Evolutionary conservation across 139 green algal genomes (phyloP).

Genomic region (Choricystis sp.): DNA sequence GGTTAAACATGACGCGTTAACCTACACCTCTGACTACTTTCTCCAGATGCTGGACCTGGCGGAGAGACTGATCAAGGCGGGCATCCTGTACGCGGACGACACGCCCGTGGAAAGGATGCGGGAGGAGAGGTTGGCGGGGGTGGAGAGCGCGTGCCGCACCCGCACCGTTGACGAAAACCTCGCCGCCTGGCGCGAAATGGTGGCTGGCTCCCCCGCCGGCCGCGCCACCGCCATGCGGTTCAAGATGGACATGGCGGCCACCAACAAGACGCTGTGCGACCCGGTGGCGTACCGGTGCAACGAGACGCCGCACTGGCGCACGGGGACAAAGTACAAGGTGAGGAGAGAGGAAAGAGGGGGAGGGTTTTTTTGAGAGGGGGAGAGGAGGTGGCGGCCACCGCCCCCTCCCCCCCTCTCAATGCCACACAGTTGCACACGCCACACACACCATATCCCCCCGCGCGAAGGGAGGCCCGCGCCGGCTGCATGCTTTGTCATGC

Average conservation of each 20-base stretch:
- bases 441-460: neutral
- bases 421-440: no score
- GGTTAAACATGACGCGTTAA: constrained; percentile 48
- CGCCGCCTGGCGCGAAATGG: constrained; percentile 78
- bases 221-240: constrained; percentile 67
- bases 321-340: constrained; percentile 78
- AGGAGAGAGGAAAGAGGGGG: neutral
- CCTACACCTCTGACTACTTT: constrained; percentile 91
- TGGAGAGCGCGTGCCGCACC: constrained; percentile 49
- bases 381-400: no score
- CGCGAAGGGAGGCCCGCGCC: neutral
- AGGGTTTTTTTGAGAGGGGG: no score
- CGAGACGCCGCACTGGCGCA: constrained; percentile 71
- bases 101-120: constrained; percentile 83
- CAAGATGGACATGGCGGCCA: constrained; percentile 80
- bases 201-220: constrained; percentile 51
- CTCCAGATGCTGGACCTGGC: constrained; percentile 49
- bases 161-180: constrained; percentile 72
- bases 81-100: constrained; percentile 88
- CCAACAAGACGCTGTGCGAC: constrained; percentile 71
- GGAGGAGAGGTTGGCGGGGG: constrained; percentile 67
- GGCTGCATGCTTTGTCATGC: neutral
- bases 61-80: constrained; percentile 68
- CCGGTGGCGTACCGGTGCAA: constrained; percentile 93
- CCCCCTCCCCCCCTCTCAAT: no score